Evolutionary conservation across 208 protist species (phyloP).

Genomic region (Trypanosoma rangeli): DNA sequence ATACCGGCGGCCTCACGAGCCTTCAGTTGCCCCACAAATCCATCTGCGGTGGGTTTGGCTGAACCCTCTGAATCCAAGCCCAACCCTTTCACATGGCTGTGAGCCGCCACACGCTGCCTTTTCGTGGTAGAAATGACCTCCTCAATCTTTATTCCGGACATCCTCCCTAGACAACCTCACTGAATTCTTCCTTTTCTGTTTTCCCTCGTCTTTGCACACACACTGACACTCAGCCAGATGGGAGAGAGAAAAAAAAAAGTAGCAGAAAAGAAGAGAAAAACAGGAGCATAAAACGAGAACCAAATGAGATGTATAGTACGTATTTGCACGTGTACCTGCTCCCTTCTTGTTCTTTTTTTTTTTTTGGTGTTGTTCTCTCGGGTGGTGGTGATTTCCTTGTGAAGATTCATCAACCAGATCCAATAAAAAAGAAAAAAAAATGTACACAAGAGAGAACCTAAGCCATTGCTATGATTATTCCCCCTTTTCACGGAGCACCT

Average conservation of each 20-base stretch:
- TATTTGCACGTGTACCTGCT: slow-evolving; percentile 13
- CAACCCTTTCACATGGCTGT: slow-evolving; percentile 99
- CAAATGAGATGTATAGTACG: slow-evolving; percentile 4
- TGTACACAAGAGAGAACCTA: slow-evolving; percentile 3
- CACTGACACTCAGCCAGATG: background rate
- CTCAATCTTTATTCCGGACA: slow-evolving; percentile 94
- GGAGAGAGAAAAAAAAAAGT: slow-evolving; percentile 6
- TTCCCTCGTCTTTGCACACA: slow-evolving; percentile 5
- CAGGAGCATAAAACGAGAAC: no score
- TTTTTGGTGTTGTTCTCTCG: no score
- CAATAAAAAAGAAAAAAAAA: slow-evolving; percentile 3
- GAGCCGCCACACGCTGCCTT: slow-evolving; percentile 96
- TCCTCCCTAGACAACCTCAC: slow-evolving; percentile 18
- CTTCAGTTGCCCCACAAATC: slow-evolving; percentile 98
- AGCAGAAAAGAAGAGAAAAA: background rate
- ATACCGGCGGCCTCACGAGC: slow-evolving; percentile 98
- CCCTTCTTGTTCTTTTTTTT: background rate
- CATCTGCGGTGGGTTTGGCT: slow-evolving; percentile 74
- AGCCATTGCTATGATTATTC: background rate
- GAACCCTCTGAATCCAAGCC: slow-evolving; percentile 95
- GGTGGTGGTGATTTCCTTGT: no score
- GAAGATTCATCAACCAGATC: no score
- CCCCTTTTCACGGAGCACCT: slow-evolving; percentile 11
- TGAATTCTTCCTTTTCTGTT: slow-evolving; percentile 4
- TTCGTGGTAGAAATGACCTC: slow-evolving; percentile 97